Percentiles rank a stretch among this genome's conserved stretches.
These are phyloP conservation scores for Diphasiastrum complanatum DNA, from an alignment of 83 land plant species.

Conservation along the genomic window DNA sequence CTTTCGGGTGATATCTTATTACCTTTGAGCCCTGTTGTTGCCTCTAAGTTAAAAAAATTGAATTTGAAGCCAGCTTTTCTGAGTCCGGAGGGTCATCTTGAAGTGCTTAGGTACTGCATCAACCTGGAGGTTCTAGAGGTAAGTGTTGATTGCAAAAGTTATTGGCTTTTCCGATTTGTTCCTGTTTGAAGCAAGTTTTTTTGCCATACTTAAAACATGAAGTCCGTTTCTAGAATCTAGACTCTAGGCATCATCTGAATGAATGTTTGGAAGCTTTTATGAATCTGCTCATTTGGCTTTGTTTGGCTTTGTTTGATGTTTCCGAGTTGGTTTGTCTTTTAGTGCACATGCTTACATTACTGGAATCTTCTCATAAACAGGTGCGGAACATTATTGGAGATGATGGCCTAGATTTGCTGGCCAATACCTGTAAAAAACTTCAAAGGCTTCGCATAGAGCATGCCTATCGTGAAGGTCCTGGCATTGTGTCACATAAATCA, in stretches of 20 bases:
- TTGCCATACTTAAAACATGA: background rate
- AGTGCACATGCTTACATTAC: background rate
- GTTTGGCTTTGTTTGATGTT: background rate
- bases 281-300: background rate
- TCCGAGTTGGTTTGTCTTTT: background rate
- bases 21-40: conserved; percentile 34
- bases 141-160: conserved; percentile 10
- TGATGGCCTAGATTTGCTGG: conserved; percentile 36
- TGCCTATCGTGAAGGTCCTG: conserved; percentile 11
- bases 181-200: background rate
- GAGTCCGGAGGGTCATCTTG: conserved; percentile 57
- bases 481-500: conserved; percentile 21
- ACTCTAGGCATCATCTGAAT: background rate
- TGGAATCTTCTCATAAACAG: too few relatives aligned
- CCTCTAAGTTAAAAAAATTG: conserved; percentile 49
- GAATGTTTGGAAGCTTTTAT: background rate
- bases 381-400: conserved; percentile 39
- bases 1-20: conserved; percentile 43
- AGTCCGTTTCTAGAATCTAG: background rate
- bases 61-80: conserved; percentile 57
- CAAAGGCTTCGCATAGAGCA: conserved; percentile 36
- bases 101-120: conserved; percentile 55
- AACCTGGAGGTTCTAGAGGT: conserved; percentile 85
- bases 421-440: conserved; percentile 26
- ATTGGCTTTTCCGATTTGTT: background rate